Conservation (phyloP, 1,139 yeast species). For the Suhomyces chickasaworum region DNA sequence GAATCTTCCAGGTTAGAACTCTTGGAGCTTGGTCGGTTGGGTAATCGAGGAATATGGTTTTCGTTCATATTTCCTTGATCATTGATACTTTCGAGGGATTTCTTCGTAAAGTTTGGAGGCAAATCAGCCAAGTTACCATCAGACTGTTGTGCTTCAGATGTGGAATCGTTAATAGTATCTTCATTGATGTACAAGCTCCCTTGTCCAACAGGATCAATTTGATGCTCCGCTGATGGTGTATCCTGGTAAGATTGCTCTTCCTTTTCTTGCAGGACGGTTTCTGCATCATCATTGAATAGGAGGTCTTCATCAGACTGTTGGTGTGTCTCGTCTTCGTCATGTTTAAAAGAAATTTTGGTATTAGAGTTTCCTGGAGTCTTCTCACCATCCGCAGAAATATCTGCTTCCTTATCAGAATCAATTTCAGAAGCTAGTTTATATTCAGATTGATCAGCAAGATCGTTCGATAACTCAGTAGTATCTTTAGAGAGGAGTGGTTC, state of each 20-base stretch:
- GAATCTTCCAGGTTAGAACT: background rate
- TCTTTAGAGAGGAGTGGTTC: background rate
- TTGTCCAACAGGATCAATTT: background rate
- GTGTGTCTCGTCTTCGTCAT: constrained; percentile 26
- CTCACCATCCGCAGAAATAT: constrained; percentile 33
- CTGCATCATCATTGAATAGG: constrained; percentile 38
- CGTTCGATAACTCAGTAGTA: background rate
- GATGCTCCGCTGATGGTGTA: too few species aligned
- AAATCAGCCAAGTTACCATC: too few species aligned
- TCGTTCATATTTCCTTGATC: background rate
- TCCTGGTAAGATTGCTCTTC: background rate
- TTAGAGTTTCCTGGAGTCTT: constrained; percentile 40
- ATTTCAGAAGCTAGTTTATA: constrained; percentile 1
- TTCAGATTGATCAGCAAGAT: background rate
- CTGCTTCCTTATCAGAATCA: background rate
- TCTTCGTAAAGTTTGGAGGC: too few species aligned
- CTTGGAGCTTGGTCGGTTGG: constrained; percentile 17
- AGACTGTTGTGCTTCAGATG: too few species aligned
- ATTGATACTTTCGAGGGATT: too few species aligned
- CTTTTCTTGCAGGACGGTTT: constrained; percentile 35
- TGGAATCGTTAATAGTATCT: background rate
- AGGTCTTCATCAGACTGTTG: constrained; percentile 23
- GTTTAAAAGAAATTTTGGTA: constrained; percentile 35
- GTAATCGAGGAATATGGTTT: constrained; percentile 13
- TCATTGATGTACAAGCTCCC: background rate